These are phyloP conservation scores for Botrytis fragariae DNA, from an alignment of 2,329 filamentous ascomycete species.

Conservation along the genomic window DNA sequence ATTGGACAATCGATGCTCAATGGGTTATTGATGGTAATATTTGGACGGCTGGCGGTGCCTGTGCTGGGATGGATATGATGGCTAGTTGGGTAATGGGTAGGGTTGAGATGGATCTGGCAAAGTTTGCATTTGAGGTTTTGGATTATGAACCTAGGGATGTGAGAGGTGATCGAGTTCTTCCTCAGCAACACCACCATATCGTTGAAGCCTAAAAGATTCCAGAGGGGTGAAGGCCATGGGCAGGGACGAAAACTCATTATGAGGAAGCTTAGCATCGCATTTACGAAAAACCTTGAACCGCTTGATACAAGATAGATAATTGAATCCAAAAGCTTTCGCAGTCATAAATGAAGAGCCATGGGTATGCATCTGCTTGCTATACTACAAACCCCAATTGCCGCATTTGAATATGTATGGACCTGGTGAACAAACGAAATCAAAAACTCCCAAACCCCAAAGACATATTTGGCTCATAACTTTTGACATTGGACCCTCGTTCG, in stretches of 20 bases:
- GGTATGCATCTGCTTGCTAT: no score
- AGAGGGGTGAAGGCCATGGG: background rate
- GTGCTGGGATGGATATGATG: constrained; percentile 44
- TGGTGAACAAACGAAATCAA: background rate
- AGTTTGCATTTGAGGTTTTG: constrained; percentile 21
- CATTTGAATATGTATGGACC: background rate
- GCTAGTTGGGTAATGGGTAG: constrained; percentile 32
- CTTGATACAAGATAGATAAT: background rate
- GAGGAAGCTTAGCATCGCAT: background rate
- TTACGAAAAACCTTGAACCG: accelerated
- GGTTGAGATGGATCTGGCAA: constrained; percentile 29
- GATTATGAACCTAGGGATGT: constrained; percentile 34
- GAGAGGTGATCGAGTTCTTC: constrained; percentile 38
- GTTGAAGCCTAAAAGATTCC: background rate
- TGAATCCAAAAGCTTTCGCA: no score
- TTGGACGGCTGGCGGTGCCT: constrained; percentile 47
- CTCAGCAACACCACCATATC: constrained; percentile 23
- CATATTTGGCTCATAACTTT: background rate
- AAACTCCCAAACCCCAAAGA: background rate
- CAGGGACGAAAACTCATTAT: no score
- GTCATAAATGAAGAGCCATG: background rate
- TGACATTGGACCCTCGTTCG: accelerated
- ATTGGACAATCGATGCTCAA: constrained; percentile 44
- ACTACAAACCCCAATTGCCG: background rate
- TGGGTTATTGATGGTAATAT: constrained; percentile 48